A percentile compares a stretch with the other conserved stretches of the same genome.
Evolutionary conservation across 345 rosid species (phyloP).

Genomic region (Eucalyptus regnans): DNA sequence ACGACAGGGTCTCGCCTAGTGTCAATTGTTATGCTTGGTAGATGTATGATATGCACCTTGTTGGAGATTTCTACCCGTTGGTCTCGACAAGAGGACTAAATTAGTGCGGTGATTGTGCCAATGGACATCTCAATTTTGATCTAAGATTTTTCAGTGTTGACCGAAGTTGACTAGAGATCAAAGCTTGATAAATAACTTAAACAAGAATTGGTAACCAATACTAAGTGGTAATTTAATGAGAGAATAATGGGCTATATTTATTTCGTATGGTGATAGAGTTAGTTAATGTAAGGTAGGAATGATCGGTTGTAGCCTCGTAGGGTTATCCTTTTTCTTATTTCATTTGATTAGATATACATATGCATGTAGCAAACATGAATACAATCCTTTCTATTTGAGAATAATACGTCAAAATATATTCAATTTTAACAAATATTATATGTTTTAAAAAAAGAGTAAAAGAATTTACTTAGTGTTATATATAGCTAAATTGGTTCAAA

Average conservation of each 20-base stretch:
- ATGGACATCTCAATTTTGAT: not conserved
- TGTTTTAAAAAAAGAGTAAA: not conserved
- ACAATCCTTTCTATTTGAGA: not conserved
- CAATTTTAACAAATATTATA: not conserved
- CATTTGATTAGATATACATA: not conserved
- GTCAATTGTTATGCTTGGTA: not conserved
- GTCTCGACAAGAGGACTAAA: not conserved
- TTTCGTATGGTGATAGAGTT: not conserved
- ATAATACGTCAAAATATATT: not conserved
- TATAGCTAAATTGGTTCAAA: not conserved
- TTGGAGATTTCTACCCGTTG: not conserved
- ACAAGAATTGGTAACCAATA: not conserved
- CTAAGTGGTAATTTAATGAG: not conserved
- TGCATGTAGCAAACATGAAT: not conserved
- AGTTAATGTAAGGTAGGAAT: not conserved
- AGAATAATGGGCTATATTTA: not conserved
- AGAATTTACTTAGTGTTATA: not conserved
- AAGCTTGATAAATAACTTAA: too few species aligned
- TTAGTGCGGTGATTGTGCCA: not conserved
- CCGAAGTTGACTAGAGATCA: too few species aligned
- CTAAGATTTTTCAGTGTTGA: too few species aligned
- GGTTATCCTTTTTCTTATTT: not conserved
- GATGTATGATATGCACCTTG: not conserved
- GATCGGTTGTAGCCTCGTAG: too few species aligned
- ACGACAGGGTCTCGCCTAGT: not conserved